These are phyloP conservation scores for Kuraishia borneana DNA, from an alignment of 805 yeast genomes.

Conservation along the genomic window DNA sequence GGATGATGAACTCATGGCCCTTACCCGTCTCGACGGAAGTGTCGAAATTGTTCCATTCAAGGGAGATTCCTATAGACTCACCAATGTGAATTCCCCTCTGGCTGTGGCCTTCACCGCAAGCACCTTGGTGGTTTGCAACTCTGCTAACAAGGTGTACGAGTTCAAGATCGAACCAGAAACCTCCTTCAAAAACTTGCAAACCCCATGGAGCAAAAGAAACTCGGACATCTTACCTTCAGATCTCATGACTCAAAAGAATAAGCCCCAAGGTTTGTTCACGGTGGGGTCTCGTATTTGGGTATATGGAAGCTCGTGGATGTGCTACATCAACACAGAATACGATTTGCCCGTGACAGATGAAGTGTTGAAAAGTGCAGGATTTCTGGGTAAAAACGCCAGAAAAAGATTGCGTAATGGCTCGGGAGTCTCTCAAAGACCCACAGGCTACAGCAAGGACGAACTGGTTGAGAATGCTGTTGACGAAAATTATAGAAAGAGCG, in stretches of 20 bases:
- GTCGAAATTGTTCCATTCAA: constrained; percentile 38
- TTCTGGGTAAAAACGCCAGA: constrained; percentile 12
- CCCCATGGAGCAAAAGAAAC: constrained; percentile 74
- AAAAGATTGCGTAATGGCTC: constrained; percentile 21
- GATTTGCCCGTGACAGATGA: constrained; percentile 39
- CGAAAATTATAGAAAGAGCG: background rate
- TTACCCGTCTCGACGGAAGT: constrained; percentile 56
- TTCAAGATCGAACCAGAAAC: constrained; percentile 27
- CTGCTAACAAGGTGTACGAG: constrained; percentile 57
- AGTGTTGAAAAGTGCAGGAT: constrained; percentile 11
- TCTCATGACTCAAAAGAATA: constrained; percentile 45
- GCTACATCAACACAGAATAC: constrained; percentile 54
- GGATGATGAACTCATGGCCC: constrained; percentile 33
- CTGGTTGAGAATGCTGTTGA: constrained; percentile 15
- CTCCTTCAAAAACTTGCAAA: constrained; percentile 24
- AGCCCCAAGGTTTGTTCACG: constrained; percentile 60
- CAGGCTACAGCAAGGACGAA: constrained; percentile 13
- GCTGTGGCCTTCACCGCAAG: constrained; percentile 44
- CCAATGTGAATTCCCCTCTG: constrained; percentile 51
- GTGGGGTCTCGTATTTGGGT: constrained; percentile 48
- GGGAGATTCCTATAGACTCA: constrained; percentile 26
- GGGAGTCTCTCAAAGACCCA: constrained; percentile 2
- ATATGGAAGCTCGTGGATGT: constrained; percentile 80
- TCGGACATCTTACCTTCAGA: constrained; percentile 65
- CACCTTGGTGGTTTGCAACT: constrained; percentile 53